Percentiles rank a stretch among this genome's conserved stretches.
Conservation (phyloP, 306 rosid genomes). For the Pyrus betulifolia region DNA sequence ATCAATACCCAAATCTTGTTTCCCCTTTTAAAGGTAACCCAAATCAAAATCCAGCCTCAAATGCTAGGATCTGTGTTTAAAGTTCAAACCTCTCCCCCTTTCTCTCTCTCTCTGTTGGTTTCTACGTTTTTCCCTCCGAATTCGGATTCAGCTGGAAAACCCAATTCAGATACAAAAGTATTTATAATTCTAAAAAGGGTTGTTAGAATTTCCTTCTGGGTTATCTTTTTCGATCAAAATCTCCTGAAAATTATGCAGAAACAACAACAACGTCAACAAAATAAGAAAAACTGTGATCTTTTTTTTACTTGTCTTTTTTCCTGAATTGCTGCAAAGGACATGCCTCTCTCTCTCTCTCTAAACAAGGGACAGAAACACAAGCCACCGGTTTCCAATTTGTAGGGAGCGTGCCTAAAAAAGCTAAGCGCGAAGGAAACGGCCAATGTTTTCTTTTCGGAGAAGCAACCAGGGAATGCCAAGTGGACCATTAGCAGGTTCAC, state of each 20-base stretch:
- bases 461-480: constrained; percentile 4
- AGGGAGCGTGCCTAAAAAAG: background rate
- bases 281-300: too few relatives aligned
- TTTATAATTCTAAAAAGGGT: background rate
- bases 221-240: background rate
- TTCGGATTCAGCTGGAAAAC: background rate
- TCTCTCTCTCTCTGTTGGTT: background rate
- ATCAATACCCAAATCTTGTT: background rate
- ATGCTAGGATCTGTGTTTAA: background rate
- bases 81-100: background rate
- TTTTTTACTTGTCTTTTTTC: too few relatives aligned
- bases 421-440: constrained; percentile 5
- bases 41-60: background rate
- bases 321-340: background rate
- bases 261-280: background rate
- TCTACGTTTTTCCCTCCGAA: background rate
- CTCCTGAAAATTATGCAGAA: background rate
- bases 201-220: background rate
- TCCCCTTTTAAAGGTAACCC: background rate
- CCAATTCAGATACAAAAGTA: background rate
- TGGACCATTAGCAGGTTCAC: constrained; percentile 17
- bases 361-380: constrained; percentile 18
- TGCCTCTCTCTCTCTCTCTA: background rate
- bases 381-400: constrained; percentile 31
- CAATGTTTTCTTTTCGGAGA: background rate